A percentile compares a stretch with the other conserved stretches of the same genome.
Conservation (phyloP, 257 asterid species). For the Nicotiana benthamiana region DNA sequence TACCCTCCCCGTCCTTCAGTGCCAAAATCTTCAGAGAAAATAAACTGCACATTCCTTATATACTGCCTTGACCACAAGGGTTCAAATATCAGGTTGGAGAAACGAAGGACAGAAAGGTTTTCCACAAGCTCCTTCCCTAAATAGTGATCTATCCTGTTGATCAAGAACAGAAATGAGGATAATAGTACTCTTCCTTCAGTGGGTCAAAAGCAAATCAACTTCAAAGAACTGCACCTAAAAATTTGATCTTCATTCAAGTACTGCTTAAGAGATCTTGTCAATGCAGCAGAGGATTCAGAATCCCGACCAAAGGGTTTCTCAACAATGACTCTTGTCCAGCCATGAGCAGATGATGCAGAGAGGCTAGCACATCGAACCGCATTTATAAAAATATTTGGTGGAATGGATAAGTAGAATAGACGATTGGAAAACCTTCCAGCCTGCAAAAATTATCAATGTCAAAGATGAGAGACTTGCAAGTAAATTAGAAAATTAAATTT, state of each 20-base stretch:
- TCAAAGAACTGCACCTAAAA: constrained; percentile 45
- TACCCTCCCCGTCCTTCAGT: constrained; percentile 99
- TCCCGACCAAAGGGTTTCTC: constrained; percentile 99
- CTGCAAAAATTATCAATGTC: constrained; percentile 29
- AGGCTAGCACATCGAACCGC: constrained; percentile 89
- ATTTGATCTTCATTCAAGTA: constrained; percentile 87
- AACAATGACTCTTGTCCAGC: constrained; percentile 96
- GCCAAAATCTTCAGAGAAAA: constrained; percentile 96
- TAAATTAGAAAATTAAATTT: not conserved
- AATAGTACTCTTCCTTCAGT: not conserved
- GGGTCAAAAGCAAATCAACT: not conserved
- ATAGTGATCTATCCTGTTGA: constrained; percentile 89
- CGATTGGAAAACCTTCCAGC: constrained; percentile 74
- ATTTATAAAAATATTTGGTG: constrained; percentile 81
- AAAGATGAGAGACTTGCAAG: not conserved
- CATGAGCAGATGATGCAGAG: constrained; percentile 75
- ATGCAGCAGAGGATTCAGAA: constrained; percentile 88
- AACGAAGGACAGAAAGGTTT: constrained; percentile 92
- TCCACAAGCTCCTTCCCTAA: constrained; percentile 98
- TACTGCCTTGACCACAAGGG: constrained; percentile 97
- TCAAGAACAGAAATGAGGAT: not conserved
- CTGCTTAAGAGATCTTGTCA: constrained; percentile 78
- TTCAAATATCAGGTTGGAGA: constrained; percentile 86
- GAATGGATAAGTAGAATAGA: constrained; percentile 88
- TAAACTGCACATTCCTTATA: constrained; percentile 86